Percentiles rank a stretch among this genome's conserved stretches.
phyloP scores from a whole-genome alignment of 306 rosid genomes.

The Vachellia pachyceras region DNA sequence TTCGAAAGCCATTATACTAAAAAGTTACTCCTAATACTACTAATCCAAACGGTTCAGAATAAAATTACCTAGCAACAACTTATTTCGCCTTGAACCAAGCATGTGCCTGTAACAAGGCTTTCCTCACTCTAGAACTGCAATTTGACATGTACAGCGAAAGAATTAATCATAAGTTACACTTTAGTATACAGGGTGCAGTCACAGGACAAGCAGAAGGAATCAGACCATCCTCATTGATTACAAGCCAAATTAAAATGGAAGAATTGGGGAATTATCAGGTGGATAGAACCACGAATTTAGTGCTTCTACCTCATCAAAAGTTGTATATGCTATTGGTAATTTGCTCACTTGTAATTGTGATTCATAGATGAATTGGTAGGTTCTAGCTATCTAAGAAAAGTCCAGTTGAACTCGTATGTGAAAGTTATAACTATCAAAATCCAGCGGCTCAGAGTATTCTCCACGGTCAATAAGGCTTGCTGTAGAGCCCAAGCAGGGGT shows the following conservation, averaged over 20 bases:
- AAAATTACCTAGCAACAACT: too few relatives aligned
- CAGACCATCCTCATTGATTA: constrained; percentile 25
- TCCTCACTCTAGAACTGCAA: background rate
- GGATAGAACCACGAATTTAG: background rate
- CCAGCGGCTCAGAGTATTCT: too few relatives aligned
- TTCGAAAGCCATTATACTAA: too few relatives aligned
- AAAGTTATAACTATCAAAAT: too few relatives aligned
- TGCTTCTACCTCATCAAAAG: background rate
- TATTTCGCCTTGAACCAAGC: background rate
- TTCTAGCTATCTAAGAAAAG: background rate
- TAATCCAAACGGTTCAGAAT: too few relatives aligned
- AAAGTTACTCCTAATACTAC: too few relatives aligned
- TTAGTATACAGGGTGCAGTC: constrained; percentile 36
- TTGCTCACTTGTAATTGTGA: too few relatives aligned
- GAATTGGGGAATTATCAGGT: background rate
- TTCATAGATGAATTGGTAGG: too few relatives aligned
- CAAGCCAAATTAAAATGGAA: background rate
- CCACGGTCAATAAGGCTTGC: too few relatives aligned
- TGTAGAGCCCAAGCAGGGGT: too few relatives aligned
- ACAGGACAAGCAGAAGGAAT: constrained; percentile 34
- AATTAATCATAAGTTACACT: constrained; percentile 20
- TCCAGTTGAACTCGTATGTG: too few relatives aligned
- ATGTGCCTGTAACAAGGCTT: background rate
- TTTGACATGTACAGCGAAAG: constrained; percentile 27
- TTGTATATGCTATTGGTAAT: background rate